A percentile compares a stretch with the other conserved stretches of the same genome.
Conservation (phyloP, 129 eudicot genomes). For the Flaveria robusta region DNA sequence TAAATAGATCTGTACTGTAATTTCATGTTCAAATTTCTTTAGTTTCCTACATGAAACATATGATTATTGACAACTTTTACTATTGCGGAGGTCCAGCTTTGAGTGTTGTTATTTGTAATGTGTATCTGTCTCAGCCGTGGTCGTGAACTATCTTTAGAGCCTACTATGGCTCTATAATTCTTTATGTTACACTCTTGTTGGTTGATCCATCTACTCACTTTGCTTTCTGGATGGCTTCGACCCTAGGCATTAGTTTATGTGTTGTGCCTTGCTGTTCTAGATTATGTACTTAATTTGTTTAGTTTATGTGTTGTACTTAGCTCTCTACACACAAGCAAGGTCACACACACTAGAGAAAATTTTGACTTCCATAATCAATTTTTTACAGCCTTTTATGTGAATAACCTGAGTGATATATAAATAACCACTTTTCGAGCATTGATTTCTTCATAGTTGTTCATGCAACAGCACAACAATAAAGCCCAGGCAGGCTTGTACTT, state of each 20-base stretch:
- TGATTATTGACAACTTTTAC: constrained; percentile 16
- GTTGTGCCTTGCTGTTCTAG: background rate
- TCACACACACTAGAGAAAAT: background rate
- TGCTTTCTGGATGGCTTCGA: background rate
- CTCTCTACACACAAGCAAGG: background rate
- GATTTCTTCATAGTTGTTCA: background rate
- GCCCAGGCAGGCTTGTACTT: background rate
- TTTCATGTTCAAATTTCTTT: constrained; percentile 26
- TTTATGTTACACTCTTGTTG: constrained; percentile 8
- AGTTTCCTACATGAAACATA: constrained; percentile 10
- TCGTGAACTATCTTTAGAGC: constrained; percentile 16
- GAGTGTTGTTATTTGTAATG: background rate
- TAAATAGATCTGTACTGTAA: constrained; percentile 5
- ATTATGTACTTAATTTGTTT: too few species aligned
- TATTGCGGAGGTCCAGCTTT: background rate
- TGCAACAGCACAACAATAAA: background rate
- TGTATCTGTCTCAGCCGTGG: constrained; percentile 10
- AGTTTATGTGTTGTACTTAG: too few species aligned
- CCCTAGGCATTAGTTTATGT: background rate
- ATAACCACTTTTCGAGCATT: background rate
- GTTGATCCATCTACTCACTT: background rate
- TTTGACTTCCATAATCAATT: background rate
- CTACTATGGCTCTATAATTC: background rate
- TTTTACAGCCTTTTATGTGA: background rate
- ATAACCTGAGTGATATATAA: background rate